phyloP scores from a whole-genome alignment of 805 yeast genomes.

The Blastobotrys chiropterorum region DNA sequence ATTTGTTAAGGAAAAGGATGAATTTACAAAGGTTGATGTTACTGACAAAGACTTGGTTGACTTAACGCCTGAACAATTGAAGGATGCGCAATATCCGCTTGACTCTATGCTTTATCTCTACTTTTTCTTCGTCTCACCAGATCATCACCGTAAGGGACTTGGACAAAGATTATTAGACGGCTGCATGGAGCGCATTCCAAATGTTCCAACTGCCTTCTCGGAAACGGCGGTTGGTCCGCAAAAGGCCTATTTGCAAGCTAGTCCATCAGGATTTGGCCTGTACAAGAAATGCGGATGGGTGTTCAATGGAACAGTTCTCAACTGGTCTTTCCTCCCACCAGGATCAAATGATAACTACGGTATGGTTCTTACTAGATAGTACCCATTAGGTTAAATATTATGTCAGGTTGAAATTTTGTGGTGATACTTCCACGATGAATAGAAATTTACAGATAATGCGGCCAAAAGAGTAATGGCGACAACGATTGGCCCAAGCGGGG shows the following conservation, averaged over 20 bases:
- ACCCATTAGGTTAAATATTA: too few relatives aligned
- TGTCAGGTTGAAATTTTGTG: not conserved
- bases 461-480: conserved; percentile 62
- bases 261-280: conserved; percentile 10
- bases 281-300: conserved; percentile 12
- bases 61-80: conserved; percentile 8
- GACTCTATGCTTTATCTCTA: conserved; percentile 8
- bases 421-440: conserved; percentile 1
- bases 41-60: conserved; percentile 8
- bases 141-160: conserved; percentile 14
- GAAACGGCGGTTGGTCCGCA: conserved; percentile 13
- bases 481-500: conserved; percentile 80
- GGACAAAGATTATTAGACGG: conserved; percentile 11
- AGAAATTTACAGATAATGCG: conserved; percentile 67
- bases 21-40: not conserved
- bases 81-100: conserved; percentile 7
- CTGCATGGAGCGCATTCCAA: conserved; percentile 8
- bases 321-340: not conserved
- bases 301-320: not conserved
- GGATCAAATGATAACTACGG: not conserved
- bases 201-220: conserved; percentile 1
- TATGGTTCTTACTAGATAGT: not conserved
- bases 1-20: not conserved
- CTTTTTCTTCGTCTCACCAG: conserved; percentile 9
- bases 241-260: conserved; percentile 12